These are phyloP conservation scores for Pythium vanterpoolii DNA, from an alignment of 352 stramenopile genomes.

Conservation along the genomic window DNA sequence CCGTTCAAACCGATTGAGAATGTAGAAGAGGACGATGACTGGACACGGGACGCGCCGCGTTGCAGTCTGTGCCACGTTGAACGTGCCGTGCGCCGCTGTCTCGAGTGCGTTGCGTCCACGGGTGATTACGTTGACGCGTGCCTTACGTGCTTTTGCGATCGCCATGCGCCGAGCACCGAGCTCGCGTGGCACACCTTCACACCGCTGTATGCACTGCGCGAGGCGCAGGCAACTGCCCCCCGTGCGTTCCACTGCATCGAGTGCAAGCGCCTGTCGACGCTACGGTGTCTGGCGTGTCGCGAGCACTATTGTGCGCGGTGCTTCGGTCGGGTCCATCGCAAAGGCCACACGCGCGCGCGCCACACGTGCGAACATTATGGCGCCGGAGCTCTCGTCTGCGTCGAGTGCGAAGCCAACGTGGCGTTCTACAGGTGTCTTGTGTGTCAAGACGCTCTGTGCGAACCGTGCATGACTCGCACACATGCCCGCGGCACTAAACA, in stretches of 20 bases:
- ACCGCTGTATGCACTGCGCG: conserved; percentile 32
- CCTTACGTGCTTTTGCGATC: conserved; percentile 69
- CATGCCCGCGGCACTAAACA: conserved; percentile 45
- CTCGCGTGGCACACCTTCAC: conserved; percentile 61
- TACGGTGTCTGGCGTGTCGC: conserved; percentile 65
- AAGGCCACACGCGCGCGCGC: conserved; percentile 45
- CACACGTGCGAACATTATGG: conserved; percentile 65
- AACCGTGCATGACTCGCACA: conserved; percentile 55
- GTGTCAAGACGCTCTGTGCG: conserved; percentile 67
- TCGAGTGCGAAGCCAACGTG: conserved; percentile 70
- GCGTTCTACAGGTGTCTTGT: conserved; percentile 61
- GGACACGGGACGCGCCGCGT: conserved; percentile 9
- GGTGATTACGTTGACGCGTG: conserved; percentile 78
- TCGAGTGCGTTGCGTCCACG: conserved; percentile 52
- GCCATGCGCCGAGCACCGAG: conserved; percentile 29
- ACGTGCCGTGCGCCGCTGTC: conserved; percentile 56
- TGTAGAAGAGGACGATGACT: not conserved
- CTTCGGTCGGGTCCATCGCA: conserved; percentile 64
- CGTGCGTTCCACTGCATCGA: conserved; percentile 68
- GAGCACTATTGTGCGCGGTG: conserved; percentile 82
- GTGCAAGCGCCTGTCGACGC: conserved; percentile 55
- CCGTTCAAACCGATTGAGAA: not conserved
- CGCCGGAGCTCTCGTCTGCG: conserved; percentile 49
- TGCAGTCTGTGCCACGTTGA: conserved; percentile 62
- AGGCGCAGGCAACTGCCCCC: conserved; percentile 7